These are phyloP conservation scores for Xylariaceae sp. DNA, from an alignment of 2,329 filamentous ascomycete genomes.

Conservation along the genomic window DNA sequence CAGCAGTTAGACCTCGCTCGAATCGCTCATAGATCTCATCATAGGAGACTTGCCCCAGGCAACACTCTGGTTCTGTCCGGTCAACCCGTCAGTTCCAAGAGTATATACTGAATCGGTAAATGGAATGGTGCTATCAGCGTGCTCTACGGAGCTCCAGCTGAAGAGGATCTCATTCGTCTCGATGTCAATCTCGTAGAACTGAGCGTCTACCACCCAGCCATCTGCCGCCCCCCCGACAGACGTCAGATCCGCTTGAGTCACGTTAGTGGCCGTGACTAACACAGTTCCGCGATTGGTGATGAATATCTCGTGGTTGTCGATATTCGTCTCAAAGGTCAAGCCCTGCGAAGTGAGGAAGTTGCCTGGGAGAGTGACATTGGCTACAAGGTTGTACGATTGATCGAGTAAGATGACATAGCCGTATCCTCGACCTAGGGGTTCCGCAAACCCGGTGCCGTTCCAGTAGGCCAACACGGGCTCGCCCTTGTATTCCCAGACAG, in stretches of 20 bases:
- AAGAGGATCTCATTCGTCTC: constrained; percentile 37
- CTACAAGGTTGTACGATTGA: constrained; percentile 25
- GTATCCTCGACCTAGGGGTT: constrained; percentile 29
- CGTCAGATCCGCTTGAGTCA: constrained; percentile 28
- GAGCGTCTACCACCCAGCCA: constrained; percentile 33
- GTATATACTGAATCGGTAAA: constrained; percentile 17
- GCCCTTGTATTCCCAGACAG: constrained; percentile 28
- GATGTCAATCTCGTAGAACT: constrained; percentile 41
- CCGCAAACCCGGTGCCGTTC: constrained; percentile 23
- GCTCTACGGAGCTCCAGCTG: constrained; percentile 37
- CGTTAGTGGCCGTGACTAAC: constrained; percentile 29
- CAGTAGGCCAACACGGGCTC: constrained; percentile 30
- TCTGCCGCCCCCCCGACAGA: constrained; percentile 29
- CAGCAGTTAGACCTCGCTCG: constrained; percentile 1
- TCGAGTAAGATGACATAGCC: constrained; percentile 31
- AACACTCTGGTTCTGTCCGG: constrained; percentile 9
- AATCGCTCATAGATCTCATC: neutral
- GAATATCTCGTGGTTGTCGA: constrained; percentile 32
- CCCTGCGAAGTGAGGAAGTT: constrained; percentile 13
- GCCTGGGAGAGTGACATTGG: constrained; percentile 18
- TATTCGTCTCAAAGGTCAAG: constrained; percentile 10
- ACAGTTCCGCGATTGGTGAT: constrained; percentile 30
- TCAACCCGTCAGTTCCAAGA: constrained; percentile 13
- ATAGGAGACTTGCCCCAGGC: neutral
- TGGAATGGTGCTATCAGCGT: constrained; percentile 29